phyloP scores from a whole-genome alignment of 371 early-diverging fungal genomes.

The Gilbertella persicaria region DNA sequence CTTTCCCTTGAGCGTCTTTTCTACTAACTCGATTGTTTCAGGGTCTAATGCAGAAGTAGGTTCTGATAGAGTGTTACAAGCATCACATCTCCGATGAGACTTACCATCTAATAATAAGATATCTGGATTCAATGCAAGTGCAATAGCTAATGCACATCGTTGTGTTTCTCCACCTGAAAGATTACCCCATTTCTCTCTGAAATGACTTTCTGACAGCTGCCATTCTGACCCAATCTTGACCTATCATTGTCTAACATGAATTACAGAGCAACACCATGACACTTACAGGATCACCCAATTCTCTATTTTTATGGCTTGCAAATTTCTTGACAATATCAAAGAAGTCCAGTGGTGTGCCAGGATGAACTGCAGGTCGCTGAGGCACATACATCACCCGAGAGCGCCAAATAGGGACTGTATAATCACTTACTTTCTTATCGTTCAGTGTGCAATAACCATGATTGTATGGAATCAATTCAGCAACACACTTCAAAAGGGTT shows the following conservation, averaged over 20 bases:
- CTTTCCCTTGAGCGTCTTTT: conserved; percentile 59
- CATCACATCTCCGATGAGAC: not conserved
- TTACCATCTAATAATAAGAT: conserved; percentile 83
- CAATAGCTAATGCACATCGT: conserved; percentile 79
- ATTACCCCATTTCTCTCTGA: conserved; percentile 74
- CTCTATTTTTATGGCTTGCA: conserved; percentile 50
- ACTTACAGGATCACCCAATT: conserved; percentile 61
- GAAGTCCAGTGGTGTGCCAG: conserved; percentile 76
- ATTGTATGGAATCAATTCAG: conserved; percentile 71
- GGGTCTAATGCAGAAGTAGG: conserved; percentile 90
- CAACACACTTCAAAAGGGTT: conserved; percentile 82
- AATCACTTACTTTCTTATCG: conserved; percentile 59
- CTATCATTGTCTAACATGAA: conserved; percentile 46
- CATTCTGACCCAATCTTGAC: conserved; percentile 63
- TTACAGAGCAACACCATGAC: not conserved
- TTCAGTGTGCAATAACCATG: conserved; percentile 59
- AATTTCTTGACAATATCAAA: conserved; percentile 61
- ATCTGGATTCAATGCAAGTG: conserved; percentile 78
- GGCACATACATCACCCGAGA: conserved; percentile 85
- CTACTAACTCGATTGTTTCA: conserved; percentile 69
- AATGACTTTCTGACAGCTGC: conserved; percentile 67
- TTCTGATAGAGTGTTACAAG: no score
- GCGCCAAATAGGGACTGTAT: conserved; percentile 77
- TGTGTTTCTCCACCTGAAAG: conserved; percentile 92
- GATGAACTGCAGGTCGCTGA: conserved; percentile 75